Evolutionary conservation across 805 yeast species (phyloP), one percentile per base, ranked within the genome.

Genomic region (Yamadazyma nakazawae): DNA sequence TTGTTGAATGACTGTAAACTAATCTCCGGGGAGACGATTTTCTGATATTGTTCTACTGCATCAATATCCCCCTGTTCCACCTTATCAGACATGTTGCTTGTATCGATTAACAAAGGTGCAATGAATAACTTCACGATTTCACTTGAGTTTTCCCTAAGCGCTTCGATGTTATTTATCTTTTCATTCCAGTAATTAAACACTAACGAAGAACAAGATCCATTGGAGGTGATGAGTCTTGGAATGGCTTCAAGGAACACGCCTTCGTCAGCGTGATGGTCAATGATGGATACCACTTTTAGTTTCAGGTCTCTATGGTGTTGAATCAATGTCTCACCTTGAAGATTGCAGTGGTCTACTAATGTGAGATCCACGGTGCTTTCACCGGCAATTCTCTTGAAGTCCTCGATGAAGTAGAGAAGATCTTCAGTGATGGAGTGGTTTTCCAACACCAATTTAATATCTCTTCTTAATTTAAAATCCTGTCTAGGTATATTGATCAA

Each of bases 181-280:
- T 54, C 55, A 51, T 63, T 59, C 82, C 86, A 88, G 54, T 82
- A 79, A 40, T 78, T 76, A 53, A 85, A 76, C 2, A 92, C 87
- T 42, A 90, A 68, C 13, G 88, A 75, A 4, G 89, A 77, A 62
- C 97, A 90, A 49, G 96, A 87, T 0, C 97, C 98, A 40, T 79
- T 67, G 2, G 72, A 66, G 37, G 68, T 63, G 38, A 91, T 72
- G 2, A 85, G 65, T 45, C 94, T 66, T 0, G 97, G 97, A 0
- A 44, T 43, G 0, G 81, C 81, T 37, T 78, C 68, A 14, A 53
- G 32, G 53, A 71, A 80, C 8, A 66, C 62, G 0, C 67, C 67
- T 51, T 83, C 85, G 56, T 91, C 96, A 14, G 75, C 85, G 61
- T 92, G 99, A 61, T 92, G 99, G 61, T 92, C 99, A 21, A 94